Conservation (phyloP, 768 basidiomycete species). For the Jaapia argillacea region DNA sequence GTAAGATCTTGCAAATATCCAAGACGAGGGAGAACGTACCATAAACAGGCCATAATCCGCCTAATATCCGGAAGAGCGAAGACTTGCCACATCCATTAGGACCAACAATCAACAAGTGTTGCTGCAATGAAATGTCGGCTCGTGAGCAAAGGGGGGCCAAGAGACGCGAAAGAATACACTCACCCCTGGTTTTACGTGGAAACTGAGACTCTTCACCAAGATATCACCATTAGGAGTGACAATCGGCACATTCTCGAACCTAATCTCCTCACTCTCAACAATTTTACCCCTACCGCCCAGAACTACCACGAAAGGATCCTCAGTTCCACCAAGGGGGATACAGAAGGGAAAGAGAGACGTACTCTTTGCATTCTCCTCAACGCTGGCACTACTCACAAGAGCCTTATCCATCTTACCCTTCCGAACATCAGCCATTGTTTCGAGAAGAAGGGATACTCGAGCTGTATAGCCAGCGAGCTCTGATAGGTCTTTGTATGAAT, state of each 20-base stretch:
- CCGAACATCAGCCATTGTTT: constrained; percentile 83
- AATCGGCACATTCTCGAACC: constrained; percentile 89
- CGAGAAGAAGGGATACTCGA: constrained; percentile 79
- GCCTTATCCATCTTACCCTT: constrained; percentile 84
- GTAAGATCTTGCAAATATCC: neutral
- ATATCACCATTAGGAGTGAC: constrained; percentile 95
- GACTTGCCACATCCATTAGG: constrained; percentile 93
- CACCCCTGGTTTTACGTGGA: constrained; percentile 84
- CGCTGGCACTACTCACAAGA: constrained; percentile 63
- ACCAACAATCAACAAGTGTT: constrained; percentile 88
- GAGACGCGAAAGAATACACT: constrained; percentile 12
- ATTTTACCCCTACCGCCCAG: constrained; percentile 70
- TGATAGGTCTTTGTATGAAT: constrained; percentile 92
- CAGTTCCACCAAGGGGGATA: neutral
- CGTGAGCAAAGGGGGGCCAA: neutral
- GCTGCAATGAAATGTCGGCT: constrained; percentile 29
- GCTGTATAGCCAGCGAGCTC: constrained; percentile 95
- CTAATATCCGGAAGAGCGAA: constrained; percentile 90
- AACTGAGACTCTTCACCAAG: constrained; percentile 74
- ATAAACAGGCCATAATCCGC: constrained; percentile 91
- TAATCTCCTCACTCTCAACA: constrained; percentile 80
- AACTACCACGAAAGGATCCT: constrained; percentile 32
- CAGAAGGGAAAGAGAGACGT: constrained; percentile 16
- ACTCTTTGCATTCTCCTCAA: constrained; percentile 73
- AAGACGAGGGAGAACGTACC: constrained; percentile 14